phyloP scores from a whole-genome alignment of 2,329 filamentous ascomycete species.

The Ceratocystis cacaofunesta region DNA sequence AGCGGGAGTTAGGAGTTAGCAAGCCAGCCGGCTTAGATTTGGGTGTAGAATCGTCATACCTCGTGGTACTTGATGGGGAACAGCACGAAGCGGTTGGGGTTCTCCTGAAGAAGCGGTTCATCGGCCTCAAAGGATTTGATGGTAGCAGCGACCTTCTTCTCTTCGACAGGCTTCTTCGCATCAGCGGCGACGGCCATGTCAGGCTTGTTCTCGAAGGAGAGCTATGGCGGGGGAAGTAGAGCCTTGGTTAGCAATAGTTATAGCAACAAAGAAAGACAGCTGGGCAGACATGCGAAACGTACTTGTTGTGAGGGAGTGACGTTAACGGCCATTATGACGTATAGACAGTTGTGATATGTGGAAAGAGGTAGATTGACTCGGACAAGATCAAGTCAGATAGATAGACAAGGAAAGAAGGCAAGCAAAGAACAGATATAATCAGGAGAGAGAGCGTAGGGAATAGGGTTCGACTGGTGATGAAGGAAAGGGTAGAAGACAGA shows the following conservation, averaged over 20 bases:
- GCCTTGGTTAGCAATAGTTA: not conserved
- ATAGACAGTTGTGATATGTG: conserved; percentile 23
- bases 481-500: not conserved
- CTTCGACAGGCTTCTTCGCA: conserved; percentile 31
- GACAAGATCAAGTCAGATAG: not conserved
- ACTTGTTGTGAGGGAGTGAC: conserved; percentile 48
- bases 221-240: conserved; percentile 31
- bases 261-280: not conserved
- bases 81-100: conserved; percentile 87
- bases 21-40: not conserved
- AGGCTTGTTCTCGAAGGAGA: conserved; percentile 70
- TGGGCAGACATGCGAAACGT: conserved; percentile 21
- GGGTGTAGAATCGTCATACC: conserved; percentile 42
- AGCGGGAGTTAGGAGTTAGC: conserved; percentile 1
- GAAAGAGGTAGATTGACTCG: not conserved
- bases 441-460: not conserved
- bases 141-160: conserved; percentile 35
- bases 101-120: conserved; percentile 89
- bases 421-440: not conserved
- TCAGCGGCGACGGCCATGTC: conserved; percentile 27
- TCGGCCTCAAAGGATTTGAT: conserved; percentile 58
- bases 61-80: conserved; percentile 99
- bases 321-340: conserved; percentile 51
- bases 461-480: not conserved
- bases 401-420: not conserved